phyloP scores from a whole-genome alignment of 1,284 basidiomycete species.

The Polyporus tsugae region DNA sequence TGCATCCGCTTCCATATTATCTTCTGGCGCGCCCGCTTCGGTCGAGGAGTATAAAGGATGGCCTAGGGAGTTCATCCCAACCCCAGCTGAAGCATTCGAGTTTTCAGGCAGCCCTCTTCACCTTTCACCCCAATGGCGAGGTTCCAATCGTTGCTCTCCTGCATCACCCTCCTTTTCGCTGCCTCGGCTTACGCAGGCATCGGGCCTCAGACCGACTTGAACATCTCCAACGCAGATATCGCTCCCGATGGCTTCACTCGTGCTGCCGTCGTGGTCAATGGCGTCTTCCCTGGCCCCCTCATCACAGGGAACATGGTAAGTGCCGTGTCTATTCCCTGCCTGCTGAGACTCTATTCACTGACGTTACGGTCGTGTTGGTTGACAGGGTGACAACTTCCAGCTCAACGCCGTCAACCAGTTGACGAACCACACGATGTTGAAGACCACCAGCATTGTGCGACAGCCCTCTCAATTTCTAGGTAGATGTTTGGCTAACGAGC shows the following conservation, averaged over 20 bases:
- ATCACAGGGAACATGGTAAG: slow-evolving; percentile 36
- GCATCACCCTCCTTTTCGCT: slow-evolving; percentile 21
- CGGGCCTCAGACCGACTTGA: slow-evolving; percentile 34
- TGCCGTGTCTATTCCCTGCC: not conserved
- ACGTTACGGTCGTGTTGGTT: not conserved
- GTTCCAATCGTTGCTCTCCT: slow-evolving; percentile 29
- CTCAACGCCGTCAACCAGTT: slow-evolving; percentile 47
- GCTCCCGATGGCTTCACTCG: slow-evolving; percentile 36
- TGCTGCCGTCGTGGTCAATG: slow-evolving; percentile 37
- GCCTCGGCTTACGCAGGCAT: slow-evolving; percentile 26
- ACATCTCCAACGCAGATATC: slow-evolving; percentile 32
- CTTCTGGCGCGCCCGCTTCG: slow-evolving; percentile 11
- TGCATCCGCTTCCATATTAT: not conserved
- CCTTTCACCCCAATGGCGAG: slow-evolving; percentile 19
- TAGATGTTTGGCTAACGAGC: not conserved
- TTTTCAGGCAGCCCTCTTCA: slow-evolving; percentile 10
- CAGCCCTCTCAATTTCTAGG: not conserved
- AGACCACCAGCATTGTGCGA: slow-evolving; percentile 45
- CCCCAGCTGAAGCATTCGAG: slow-evolving; percentile 24
- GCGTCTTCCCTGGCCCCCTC: slow-evolving; percentile 38
- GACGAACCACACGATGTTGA: slow-evolving; percentile 44
- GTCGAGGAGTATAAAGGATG: slow-evolving; percentile 24
- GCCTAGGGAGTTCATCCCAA: not conserved
- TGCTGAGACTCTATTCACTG: not conserved
- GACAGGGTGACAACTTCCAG: slow-evolving; percentile 39